These are phyloP conservation scores for Cardiospermum halicacabum DNA, from an alignment of 345 rosid species.

Conservation along the genomic window DNA sequence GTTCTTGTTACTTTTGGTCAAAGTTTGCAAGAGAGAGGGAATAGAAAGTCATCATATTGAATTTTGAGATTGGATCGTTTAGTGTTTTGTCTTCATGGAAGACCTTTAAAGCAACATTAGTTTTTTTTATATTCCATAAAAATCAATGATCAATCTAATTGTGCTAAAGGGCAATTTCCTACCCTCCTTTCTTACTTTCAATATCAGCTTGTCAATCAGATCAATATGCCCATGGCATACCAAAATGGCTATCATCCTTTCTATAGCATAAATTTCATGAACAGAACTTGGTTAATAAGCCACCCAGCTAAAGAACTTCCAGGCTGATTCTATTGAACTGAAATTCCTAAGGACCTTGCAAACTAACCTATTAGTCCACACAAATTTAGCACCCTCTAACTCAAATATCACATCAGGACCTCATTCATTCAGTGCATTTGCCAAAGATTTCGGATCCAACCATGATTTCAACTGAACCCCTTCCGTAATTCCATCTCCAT, in stretches of 20 bases:
- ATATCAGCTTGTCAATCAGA: conserved; percentile 60
- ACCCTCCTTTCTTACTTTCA: conserved; percentile 58
- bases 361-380: conserved; percentile 81
- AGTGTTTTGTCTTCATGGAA: conserved; percentile 53
- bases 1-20: conserved; percentile 70
- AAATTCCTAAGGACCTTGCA: conserved; percentile 80
- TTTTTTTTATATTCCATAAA: conserved; percentile 75
- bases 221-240: conserved; percentile 66
- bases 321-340: conserved; percentile 62
- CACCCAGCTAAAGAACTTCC: conserved; percentile 95
- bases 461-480: conserved; percentile 65
- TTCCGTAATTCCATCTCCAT: conserved; percentile 15
- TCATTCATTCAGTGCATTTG: conserved; percentile 62
- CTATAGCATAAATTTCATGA: conserved; percentile 68
- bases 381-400: conserved; percentile 63
- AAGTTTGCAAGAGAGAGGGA: conserved; percentile 68
- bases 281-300: conserved; percentile 74
- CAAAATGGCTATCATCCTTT: conserved; percentile 72
- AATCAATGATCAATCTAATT: conserved; percentile 64
- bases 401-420: conserved; percentile 50
- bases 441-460: conserved; percentile 88
- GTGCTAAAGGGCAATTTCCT: conserved; percentile 74
- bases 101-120: conserved; percentile 80
- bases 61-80: conserved; percentile 45
- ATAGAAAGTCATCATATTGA: conserved; percentile 66